A percentile compares a stretch with the other conserved stretches of the same genome.
These are phyloP conservation scores for Aspergillus bertholletiae DNA, from an alignment of 495 filamentous ascomycete genomes.

Conservation along the genomic window DNA sequence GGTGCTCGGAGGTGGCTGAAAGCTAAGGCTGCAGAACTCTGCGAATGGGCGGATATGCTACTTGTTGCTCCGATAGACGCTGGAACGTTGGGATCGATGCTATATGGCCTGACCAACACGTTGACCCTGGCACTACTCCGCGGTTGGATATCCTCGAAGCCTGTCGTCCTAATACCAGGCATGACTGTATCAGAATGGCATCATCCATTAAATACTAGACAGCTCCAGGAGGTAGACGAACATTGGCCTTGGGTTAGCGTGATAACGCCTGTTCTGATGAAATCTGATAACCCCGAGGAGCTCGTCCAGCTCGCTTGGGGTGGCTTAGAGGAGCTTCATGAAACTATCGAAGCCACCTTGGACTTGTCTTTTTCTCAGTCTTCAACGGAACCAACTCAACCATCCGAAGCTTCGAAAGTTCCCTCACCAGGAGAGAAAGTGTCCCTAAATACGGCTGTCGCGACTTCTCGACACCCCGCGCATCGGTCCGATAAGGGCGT, in stretches of 20 bases:
- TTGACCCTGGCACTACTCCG: slow-evolving; percentile 70
- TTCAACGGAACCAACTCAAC: not conserved
- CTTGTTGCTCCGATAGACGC: slow-evolving; percentile 81
- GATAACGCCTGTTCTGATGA: slow-evolving; percentile 68
- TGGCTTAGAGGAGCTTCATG: slow-evolving; percentile 60
- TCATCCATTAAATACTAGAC: slow-evolving; percentile 77
- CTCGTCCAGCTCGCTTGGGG: slow-evolving; percentile 58
- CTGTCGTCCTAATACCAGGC: slow-evolving; percentile 74
- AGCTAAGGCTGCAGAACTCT: slow-evolving; percentile 64
- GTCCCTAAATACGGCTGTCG: slow-evolving; percentile 59
- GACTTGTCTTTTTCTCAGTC: slow-evolving; percentile 19
- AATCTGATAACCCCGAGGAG: slow-evolving; percentile 53
- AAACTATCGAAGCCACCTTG: slow-evolving; percentile 57
- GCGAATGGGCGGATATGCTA: slow-evolving; percentile 84
- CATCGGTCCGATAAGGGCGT: slow-evolving; percentile 22
- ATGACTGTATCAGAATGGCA: slow-evolving; percentile 85
- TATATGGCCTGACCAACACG: slow-evolving; percentile 71
- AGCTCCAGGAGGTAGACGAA: slow-evolving; percentile 71
- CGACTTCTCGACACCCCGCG: slow-evolving; percentile 43
- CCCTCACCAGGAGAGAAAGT: slow-evolving; percentile 48
- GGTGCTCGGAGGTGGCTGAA: slow-evolving; percentile 44
- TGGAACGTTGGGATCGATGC: slow-evolving; percentile 76
- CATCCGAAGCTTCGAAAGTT: slow-evolving; percentile 2
- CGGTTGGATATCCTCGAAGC: slow-evolving; percentile 80
- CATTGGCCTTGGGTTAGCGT: slow-evolving; percentile 83